Evolutionary conservation across 768 basidiomycete genomes (phyloP), one percentile per base, ranked within the genome.

Genomic region (Boletus patriciae): DNA sequence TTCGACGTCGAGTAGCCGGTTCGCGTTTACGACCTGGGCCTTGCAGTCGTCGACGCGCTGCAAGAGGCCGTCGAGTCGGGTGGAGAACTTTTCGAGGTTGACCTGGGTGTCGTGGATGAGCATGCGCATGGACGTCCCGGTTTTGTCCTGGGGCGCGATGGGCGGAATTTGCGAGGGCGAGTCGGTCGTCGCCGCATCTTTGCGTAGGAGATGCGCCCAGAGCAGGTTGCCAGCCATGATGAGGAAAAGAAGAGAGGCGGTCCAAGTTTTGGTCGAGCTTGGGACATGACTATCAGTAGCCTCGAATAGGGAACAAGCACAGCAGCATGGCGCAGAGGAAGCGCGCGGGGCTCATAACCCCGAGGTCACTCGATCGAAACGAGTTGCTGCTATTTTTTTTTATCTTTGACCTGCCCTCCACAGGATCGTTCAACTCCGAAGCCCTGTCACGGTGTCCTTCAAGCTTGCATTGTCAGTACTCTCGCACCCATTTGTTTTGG

Each of bases 61-160:
- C 2, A 82, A 70, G 23, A 90, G 75, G n/a, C 71, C 70, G 42
- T 81, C 83, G 15, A 85, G 80, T 31, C 79, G 78, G 8, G 73
- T 73, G 0, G 85, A 81, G 57, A 90, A 90, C 62, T 75, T 81
- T 70, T 91, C 87, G 36, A 90, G 77, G 58, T 85, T 82, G 21
- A 80, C 81, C 54, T 89, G 87, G 1, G 87, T 89, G 66, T 90
- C 89, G 60, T 90, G 83, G 21, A 91, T 73, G 13, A 90, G 77
- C 61, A 90, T 79, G 40, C 88, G 82, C 73, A 85, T 85, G 7
- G 88, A 87, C 4, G 87, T 86, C 13, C 80, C 82, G 11, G 81
- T 80, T 62, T 81, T 88, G 72, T 90, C 88, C 29, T 81, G 62
- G 5, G 87, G 84, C 12, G 76, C 75, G 41, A 77, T 59, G 12